Conservation (phyloP, 805 yeast genomes). For the Hagleromyces aurorensis region DNA sequence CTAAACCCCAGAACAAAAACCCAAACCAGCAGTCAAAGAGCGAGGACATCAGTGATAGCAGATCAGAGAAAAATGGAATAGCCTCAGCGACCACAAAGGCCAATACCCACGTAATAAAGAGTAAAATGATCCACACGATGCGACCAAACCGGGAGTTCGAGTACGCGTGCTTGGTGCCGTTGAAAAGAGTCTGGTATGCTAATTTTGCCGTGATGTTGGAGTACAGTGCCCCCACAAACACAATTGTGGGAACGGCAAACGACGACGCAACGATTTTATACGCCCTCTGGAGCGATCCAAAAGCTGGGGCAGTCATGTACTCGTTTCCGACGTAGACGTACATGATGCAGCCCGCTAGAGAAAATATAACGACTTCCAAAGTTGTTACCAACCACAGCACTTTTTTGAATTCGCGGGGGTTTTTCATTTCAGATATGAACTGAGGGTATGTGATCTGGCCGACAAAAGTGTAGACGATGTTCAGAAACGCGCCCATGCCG, state of each 20-base stretch:
- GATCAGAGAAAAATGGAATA: conserved; percentile 55
- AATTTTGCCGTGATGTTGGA: conserved; percentile 48
- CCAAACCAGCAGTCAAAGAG: conserved; percentile 62
- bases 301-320: conserved; percentile 52
- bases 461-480: conserved; percentile 55
- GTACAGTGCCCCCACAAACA: conserved; percentile 49
- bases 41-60: conserved; percentile 51
- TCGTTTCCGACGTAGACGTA: conserved; percentile 51
- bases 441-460: conserved; percentile 60
- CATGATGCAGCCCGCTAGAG: conserved; percentile 49
- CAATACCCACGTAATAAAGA: conserved; percentile 39
- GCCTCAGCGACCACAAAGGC: conserved; percentile 57
- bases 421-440: conserved; percentile 51
- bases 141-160: conserved; percentile 46
- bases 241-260: conserved; percentile 52
- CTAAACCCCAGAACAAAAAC: conserved; percentile 55
- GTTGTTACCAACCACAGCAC: conserved; percentile 45
- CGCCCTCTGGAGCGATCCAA: conserved; percentile 41
- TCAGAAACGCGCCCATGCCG: conserved; percentile 49
- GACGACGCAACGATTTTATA: conserved; percentile 50
- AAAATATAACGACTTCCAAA: conserved; percentile 41
- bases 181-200: conserved; percentile 40
- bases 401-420: conserved; percentile 50
- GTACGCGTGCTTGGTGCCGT: conserved; percentile 37
- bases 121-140: conserved; percentile 42